A percentile compares a stretch with the other conserved stretches of the same genome.
phyloP scores from a whole-genome alignment of 768 basidiomycete species.

The Termitomyces sp. region DNA sequence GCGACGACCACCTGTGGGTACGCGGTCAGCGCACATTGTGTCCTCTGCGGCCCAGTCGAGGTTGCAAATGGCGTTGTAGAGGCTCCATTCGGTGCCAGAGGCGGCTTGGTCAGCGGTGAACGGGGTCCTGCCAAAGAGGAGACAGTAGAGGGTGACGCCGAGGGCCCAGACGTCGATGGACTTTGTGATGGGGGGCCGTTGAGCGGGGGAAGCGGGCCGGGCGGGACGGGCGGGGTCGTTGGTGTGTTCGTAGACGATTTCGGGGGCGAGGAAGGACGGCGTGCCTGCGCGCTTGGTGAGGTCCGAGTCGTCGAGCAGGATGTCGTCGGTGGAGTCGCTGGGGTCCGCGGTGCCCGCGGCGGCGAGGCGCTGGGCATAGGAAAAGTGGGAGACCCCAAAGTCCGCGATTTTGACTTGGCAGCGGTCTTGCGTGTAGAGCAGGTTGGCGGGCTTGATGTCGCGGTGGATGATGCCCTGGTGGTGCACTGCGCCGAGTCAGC shows the following conservation, averaged over 20 bases:
- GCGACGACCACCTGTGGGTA: conserved; percentile 59
- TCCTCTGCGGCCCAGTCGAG: conserved; percentile 65
- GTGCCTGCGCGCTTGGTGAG: conserved; percentile 90
- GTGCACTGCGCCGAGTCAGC: conserved; percentile 61
- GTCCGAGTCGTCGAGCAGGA: conserved; percentile 79
- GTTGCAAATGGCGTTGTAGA: conserved; percentile 78
- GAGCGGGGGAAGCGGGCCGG: conserved; percentile 17
- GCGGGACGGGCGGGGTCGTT: conserved; percentile 25
- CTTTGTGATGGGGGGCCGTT: conserved; percentile 67
- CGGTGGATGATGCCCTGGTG: conserved; percentile 98
- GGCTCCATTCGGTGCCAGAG: conserved; percentile 50
- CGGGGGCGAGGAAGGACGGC: conserved; percentile 94
- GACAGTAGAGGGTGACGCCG: conserved; percentile 91
- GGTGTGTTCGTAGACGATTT: conserved; percentile 73
- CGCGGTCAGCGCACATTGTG: conserved; percentile 65
- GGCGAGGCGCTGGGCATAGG: conserved; percentile 77
- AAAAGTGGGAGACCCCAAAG: conserved; percentile 97
- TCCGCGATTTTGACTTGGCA: conserved; percentile 94
- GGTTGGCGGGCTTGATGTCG: conserved; percentile 98
- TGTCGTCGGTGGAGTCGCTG: conserved; percentile 48
- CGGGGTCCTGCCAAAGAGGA: conserved; percentile 84
- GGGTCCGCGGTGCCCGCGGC: conserved; percentile 45
- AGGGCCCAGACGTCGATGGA: conserved; percentile 98
- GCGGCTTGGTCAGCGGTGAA: conserved; percentile 39
- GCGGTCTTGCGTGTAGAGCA: conserved; percentile 85